Percentiles rank a stretch among this genome's conserved stretches.
These are phyloP conservation scores for Naganishia friedmannii DNA, from an alignment of 768 basidiomycete species.

Conservation along the genomic window DNA sequence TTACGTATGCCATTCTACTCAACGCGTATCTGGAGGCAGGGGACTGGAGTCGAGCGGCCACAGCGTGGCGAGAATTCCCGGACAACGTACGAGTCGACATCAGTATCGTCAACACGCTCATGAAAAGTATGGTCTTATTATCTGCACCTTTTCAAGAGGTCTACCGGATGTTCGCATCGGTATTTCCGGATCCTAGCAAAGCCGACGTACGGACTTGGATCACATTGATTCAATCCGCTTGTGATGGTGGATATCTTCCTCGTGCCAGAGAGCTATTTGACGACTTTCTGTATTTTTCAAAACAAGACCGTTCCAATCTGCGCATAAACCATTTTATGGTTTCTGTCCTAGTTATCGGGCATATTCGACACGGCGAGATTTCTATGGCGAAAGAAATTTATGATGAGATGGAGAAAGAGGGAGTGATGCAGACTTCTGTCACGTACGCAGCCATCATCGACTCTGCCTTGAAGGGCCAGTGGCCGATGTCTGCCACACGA, in stretches of 20 bases:
- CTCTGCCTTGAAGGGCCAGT: slow-evolving; percentile 59
- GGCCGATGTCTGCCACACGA: slow-evolving; percentile 15
- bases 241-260: slow-evolving; percentile 72
- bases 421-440: slow-evolving; percentile 65
- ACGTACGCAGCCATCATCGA: slow-evolving; percentile 68
- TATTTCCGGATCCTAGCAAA: slow-evolving; percentile 28
- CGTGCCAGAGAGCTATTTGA: slow-evolving; percentile 23
- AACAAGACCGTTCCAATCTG: neutral
- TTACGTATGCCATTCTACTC: slow-evolving; percentile 63
- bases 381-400: slow-evolving; percentile 64
- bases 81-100: slow-evolving; percentile 43
- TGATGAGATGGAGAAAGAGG: slow-evolving; percentile 66
- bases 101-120: slow-evolving; percentile 66
- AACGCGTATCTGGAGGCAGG: slow-evolving; percentile 77
- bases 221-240: slow-evolving; percentile 74
- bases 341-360: slow-evolving; percentile 58
- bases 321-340: slow-evolving; percentile 1
- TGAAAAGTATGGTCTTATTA: slow-evolving; percentile 78
- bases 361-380: slow-evolving; percentile 61
- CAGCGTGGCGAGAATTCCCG: slow-evolving; percentile 64
- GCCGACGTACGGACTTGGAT: slow-evolving; percentile 67
- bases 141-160: slow-evolving; percentile 72
- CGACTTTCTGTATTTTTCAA: slow-evolving; percentile 9
- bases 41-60: slow-evolving; percentile 72
- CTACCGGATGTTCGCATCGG: slow-evolving; percentile 59